A percentile compares a stretch with the other conserved stretches of the same genome.
phyloP scores from a whole-genome alignment of 129 eudicot genomes.

The Heracleum sosnowskyi region DNA sequence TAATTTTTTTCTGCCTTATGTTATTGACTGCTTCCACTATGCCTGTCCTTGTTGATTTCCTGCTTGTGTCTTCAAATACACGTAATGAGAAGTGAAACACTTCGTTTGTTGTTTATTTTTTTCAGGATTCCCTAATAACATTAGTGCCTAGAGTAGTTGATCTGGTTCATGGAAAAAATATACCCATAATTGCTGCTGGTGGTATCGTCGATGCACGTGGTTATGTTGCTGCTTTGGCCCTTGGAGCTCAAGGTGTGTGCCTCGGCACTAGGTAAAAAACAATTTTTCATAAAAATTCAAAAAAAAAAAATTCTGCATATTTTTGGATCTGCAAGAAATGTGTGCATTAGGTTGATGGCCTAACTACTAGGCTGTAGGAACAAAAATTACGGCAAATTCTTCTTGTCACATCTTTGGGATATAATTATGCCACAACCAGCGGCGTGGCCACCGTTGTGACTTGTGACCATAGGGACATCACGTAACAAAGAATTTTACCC shows the following conservation, averaged over 20 bases:
- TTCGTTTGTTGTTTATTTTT: not conserved
- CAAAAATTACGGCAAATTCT: no score
- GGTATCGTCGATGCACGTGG: conserved; percentile 94
- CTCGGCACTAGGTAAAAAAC: conserved; percentile 74
- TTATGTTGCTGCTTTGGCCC: conserved; percentile 92
- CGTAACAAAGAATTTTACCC: no score
- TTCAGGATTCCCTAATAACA: conserved; percentile 52
- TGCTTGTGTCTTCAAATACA: not conserved
- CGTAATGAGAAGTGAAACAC: not conserved
- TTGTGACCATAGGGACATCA: no score
- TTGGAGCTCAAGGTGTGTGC: conserved; percentile 84
- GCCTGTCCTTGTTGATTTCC: not conserved
- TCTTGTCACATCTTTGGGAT: no score
- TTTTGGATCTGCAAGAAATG: no score
- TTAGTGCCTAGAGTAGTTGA: conserved; percentile 77
- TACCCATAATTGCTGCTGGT: conserved; percentile 91
- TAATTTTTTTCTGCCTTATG: not conserved
- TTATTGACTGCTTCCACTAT: not conserved
- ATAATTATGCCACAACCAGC: no score
- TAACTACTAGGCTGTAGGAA: no score
- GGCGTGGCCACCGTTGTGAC: no score
- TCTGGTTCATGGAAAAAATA: conserved; percentile 48
- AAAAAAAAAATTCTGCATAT: no score
- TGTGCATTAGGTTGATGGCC: no score
- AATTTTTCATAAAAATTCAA: not conserved